Conservation (phyloP, 1,139 yeast genomes). For the Candida tropicalis region DNA sequence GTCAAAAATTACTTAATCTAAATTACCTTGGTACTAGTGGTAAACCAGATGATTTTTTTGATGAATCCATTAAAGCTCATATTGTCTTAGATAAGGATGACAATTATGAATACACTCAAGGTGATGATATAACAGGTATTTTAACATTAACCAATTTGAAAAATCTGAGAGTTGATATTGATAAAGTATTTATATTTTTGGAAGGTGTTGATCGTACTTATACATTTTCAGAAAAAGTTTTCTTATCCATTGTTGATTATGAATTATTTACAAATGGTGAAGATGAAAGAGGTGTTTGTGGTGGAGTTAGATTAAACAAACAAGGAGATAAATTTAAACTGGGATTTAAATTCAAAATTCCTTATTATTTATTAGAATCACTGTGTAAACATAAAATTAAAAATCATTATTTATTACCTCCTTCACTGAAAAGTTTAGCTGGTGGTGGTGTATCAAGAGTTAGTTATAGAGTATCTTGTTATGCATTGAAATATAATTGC, state of each 20-base stretch:
- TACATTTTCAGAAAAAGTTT: slow-evolving; percentile 1
- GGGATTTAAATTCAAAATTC: slow-evolving; percentile 11
- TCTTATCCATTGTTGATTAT: slow-evolving; percentile 14
- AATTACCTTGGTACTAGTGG: slow-evolving; percentile 2
- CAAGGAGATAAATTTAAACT: slow-evolving; percentile 2
- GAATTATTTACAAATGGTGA: background rate
- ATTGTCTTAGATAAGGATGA: background rate
- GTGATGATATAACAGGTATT: slow-evolving; percentile 11
- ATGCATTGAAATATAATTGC: slow-evolving; percentile 5
- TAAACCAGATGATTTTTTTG: background rate
- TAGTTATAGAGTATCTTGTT: slow-evolving; percentile 11
- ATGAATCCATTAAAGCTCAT: background rate
- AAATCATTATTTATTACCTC: slow-evolving; percentile 13
- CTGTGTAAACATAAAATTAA: slow-evolving; percentile 9
- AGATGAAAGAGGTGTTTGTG: background rate
- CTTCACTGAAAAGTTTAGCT: slow-evolving; percentile 7
- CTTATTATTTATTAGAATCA: slow-evolving; percentile 13
- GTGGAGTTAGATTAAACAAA: background rate
- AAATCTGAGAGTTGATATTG: slow-evolving; percentile 2
- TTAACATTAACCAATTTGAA: slow-evolving; percentile 4
- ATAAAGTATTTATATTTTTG: slow-evolving; percentile 12
- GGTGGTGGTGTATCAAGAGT: slow-evolving; percentile 4
- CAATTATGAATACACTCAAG: slow-evolving; percentile 11
- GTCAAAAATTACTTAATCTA: slow-evolving; percentile 6
- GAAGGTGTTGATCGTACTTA: slow-evolving; percentile 10